phyloP scores from a whole-genome alignment of 257 asterid species.

The Petrea volubilis region DNA sequence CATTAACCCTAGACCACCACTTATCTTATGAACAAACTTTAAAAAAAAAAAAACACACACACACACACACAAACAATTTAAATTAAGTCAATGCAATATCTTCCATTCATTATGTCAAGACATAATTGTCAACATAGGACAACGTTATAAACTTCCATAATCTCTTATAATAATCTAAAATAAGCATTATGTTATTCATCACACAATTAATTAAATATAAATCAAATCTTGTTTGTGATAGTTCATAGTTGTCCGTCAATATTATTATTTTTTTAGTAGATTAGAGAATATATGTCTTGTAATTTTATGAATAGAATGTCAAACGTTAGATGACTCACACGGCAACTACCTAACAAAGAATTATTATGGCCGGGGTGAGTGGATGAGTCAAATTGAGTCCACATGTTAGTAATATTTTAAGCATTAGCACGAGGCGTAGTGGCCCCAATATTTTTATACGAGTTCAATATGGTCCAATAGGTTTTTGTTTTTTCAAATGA shows the following conservation, averaged over 20 bases:
- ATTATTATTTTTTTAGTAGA: not conserved
- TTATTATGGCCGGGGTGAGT: not conserved
- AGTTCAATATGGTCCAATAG: not conserved
- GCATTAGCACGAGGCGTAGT: not conserved
- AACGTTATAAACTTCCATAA: too few species aligned
- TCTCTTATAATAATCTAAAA: too few species aligned
- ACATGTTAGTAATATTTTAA: not conserved
- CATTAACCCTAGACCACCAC: too few species aligned
- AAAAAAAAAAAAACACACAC: too few species aligned
- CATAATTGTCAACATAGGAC: too few species aligned
- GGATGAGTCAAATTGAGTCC: conserved; percentile 1
- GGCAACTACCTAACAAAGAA: not conserved
- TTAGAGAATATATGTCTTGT: not conserved
- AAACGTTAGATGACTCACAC: not conserved
- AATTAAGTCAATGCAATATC: too few species aligned
- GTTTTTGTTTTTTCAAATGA: not conserved
- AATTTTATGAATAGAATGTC: not conserved
- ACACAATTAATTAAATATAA: too few species aligned
- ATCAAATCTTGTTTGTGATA: too few species aligned
- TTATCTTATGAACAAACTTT: too few species aligned
- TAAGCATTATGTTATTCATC: too few species aligned
- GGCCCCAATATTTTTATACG: not conserved
- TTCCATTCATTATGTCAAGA: too few species aligned
- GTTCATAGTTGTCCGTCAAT: not conserved
- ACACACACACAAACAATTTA: too few species aligned